Evolutionary conservation across 2,329 filamentous ascomycete species (phyloP), one percentile per base, ranked within the genome.

Genomic region (Daldinia sp.): DNA sequence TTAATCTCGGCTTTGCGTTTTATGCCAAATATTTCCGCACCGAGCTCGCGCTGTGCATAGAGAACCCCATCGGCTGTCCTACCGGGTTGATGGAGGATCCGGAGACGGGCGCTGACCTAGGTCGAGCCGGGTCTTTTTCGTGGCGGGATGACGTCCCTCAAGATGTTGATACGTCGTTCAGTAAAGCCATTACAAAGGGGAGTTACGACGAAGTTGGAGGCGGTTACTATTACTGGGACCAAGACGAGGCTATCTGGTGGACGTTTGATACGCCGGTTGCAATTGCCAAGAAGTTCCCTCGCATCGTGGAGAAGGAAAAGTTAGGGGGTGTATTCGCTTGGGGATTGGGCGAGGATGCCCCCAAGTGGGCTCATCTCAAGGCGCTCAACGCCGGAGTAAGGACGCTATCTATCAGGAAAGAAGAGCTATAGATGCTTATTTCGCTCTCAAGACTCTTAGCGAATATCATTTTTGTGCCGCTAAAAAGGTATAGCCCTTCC

Each of bases 21-120:
- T 92, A 92, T 76, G 86, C 87, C 53, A 92, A 92, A 75, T 92
- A 85, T 79, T 92, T 91, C 79, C 83, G 80, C 56, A 88, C 86
- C 1, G 81, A 85, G 56, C 82, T 82, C 75, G 50, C 67, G 9
- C 78, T 82, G 15, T 89, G 87, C 73, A 73, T 74, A 2, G 68
- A 77, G 0, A 66, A 80, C 2, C 84, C 88, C 0, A 77, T 90
- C 6, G 89, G 88, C 26, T 92, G 90, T 76, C 82, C 84, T 4
- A 88, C 89, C 0, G 83, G 85, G 12, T 76, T 82, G 3, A 83
- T 91, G 65, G 90, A 93, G 78, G 84, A 88, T 54, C 82, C 87
- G 0, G 79, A 86, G 30, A 86, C 84, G 0, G 90, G 90, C 6
- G 82, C 78, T 7, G 90, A 92, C 74, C 83, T 86, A 0, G 86